These are phyloP conservation scores for Nakazawaea ishiwadae DNA, from an alignment of 805 yeast species.

Conservation along the genomic window DNA sequence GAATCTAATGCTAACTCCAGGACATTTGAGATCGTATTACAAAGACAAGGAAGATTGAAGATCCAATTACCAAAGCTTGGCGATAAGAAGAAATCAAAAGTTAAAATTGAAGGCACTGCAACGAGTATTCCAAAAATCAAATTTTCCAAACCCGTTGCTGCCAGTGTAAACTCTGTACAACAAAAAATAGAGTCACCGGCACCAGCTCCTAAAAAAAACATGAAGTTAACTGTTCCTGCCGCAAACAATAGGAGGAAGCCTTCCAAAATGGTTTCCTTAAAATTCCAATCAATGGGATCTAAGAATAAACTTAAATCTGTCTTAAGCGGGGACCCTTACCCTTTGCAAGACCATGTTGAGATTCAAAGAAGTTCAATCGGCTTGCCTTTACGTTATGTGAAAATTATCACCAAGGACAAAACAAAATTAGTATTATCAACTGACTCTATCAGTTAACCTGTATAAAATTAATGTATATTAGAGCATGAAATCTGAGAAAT, in stretches of 20 bases:
- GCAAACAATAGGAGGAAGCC: too few relatives aligned
- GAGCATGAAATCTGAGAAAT: too few relatives aligned
- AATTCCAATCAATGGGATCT: background rate
- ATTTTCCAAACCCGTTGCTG: background rate
- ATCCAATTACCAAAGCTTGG: conserved; percentile 37
- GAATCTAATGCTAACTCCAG: too few relatives aligned
- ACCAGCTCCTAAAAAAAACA: too few relatives aligned
- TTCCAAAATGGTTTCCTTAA: background rate
- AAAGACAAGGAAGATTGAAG: conserved; percentile 54
- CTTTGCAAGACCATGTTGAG: conserved; percentile 8
- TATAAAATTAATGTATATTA: too few relatives aligned
- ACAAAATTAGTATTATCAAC: conserved; percentile 21
- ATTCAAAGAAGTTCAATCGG: conserved; percentile 16
- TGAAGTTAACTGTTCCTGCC: too few relatives aligned
- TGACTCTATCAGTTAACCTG: too few relatives aligned
- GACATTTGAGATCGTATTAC: conserved; percentile 51
- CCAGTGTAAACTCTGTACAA: background rate
- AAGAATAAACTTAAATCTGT: too few relatives aligned
- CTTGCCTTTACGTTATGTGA: conserved; percentile 32
- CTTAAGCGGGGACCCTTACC: background rate
- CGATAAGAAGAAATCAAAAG: conserved; percentile 10
- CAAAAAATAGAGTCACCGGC: too few relatives aligned
- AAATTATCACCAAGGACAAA: conserved; percentile 22
- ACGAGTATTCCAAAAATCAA: conserved; percentile 4
- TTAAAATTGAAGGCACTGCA: conserved; percentile 14